phyloP scores from a whole-genome alignment of 371 early-diverging fungal genomes.

The Mucor sp. region DNA sequence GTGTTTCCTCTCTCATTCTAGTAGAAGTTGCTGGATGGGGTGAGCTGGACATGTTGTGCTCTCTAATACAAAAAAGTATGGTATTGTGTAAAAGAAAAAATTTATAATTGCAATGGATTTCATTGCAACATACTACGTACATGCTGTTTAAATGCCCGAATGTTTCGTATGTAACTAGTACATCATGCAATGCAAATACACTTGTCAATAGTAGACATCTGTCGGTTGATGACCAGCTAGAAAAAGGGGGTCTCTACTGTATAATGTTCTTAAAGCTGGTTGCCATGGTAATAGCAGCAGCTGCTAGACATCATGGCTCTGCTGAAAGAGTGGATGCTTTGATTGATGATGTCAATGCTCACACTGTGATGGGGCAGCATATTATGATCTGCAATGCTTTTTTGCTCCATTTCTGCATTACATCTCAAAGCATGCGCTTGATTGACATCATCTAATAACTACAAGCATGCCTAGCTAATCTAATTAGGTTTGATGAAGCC shows the following conservation, averaged over 20 bases:
- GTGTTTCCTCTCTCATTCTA: constrained; percentile 29
- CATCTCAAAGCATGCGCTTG: background rate
- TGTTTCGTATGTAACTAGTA: background rate
- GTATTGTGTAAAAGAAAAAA: background rate
- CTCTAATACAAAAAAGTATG: background rate
- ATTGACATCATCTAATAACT: background rate
- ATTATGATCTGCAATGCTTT: no score
- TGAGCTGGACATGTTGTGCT: background rate
- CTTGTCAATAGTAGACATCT: background rate
- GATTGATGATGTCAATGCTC: no score
- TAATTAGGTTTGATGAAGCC: background rate
- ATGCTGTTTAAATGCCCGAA: background rate
- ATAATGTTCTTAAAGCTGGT: background rate
- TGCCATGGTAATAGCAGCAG: background rate
- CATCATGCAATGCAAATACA: background rate
- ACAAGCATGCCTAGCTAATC: background rate
- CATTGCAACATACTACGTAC: background rate
- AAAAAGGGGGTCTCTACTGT: no score
- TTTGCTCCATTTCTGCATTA: no score
- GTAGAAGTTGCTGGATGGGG: constrained; percentile 13
- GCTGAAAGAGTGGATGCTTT: no score
- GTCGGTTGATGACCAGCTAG: background rate
- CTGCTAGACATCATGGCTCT: no score
- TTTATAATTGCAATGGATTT: background rate
- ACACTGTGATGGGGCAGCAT: no score